Percentiles rank a stretch among this genome's conserved stretches.
Evolutionary conservation across 805 yeast species (phyloP).

Genomic region (Wickerhamiella allomyrinae): DNA sequence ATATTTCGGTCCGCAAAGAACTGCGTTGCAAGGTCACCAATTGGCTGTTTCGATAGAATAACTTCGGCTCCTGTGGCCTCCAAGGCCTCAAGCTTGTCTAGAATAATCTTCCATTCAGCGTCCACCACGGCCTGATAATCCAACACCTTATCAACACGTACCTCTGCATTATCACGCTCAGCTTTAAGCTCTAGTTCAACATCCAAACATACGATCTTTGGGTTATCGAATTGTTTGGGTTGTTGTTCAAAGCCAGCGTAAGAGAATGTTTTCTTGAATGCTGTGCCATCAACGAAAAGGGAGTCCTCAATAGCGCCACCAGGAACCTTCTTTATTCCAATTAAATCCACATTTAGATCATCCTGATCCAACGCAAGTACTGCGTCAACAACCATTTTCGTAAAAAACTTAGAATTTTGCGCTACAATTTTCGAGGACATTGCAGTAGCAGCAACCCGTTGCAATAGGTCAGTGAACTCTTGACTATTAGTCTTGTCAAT

Average conservation of each 20-base stretch:
- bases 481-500: slow-evolving; percentile 38
- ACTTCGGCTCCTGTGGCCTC: slow-evolving; percentile 79
- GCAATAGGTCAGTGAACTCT: slow-evolving; percentile 61
- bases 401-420: slow-evolving; percentile 76
- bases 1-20: slow-evolving; percentile 91
- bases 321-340: slow-evolving; percentile 87
- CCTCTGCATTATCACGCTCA: slow-evolving; percentile 97
- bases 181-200: slow-evolving; percentile 95
- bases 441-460: slow-evolving; percentile 91
- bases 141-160: slow-evolving; percentile 80
- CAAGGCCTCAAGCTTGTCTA: slow-evolving; percentile 71
- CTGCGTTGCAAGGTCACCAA: slow-evolving; percentile 98
- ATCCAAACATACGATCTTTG: slow-evolving; percentile 71
- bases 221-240: slow-evolving; percentile 69
- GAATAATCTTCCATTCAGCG: slow-evolving; percentile 96
- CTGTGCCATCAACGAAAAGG: slow-evolving; percentile 79
- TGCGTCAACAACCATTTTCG: slow-evolving; percentile 94
- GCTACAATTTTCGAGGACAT: slow-evolving; percentile 91
- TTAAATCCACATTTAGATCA: slow-evolving; percentile 74
- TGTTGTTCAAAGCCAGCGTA: slow-evolving; percentile 99
- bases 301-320: slow-evolving; percentile 98
- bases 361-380: slow-evolving; percentile 73
- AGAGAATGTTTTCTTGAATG: slow-evolving; percentile 91
- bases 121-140: slow-evolving; percentile 95
- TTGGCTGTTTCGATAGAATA: slow-evolving; percentile 86